Base-by-base conservation (phyloP, 2,329 filamentous ascomycete species). In the Geosmithia flava region DNA sequence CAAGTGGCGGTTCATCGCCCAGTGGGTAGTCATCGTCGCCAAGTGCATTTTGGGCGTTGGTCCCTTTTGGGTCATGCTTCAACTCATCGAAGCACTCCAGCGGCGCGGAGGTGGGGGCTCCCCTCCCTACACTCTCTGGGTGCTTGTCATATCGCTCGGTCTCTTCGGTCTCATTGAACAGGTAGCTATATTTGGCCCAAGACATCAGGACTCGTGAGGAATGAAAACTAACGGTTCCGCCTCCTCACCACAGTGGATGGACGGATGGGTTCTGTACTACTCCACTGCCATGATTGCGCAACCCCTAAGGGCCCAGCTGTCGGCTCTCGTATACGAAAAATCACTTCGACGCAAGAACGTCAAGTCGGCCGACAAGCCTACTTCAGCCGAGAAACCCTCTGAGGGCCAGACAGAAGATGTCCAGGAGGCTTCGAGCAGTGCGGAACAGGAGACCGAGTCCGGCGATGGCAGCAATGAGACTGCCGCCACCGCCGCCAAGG, bases 291-390 rank as follows among this genome's bases (percentile, higher is more conserved):
- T 78, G 47, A 59, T 90, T 11, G 72, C 73, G 44, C 70, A 87
- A 20, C 82, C 84, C 0, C 68, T 90, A 16, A 78, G 83, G 47
- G 75, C 80, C 27, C 81, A 89, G 55, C 66, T 93, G 2, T 80
- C 83, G 2, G 75, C 83, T 1, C 70, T 88, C 7, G 76, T 91
- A 16, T 91, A 90, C 55, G 76, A 82, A 51, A 93, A 93, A 61
- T 77, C 84, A 0, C 79, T 89, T 71, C 75, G 82, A 42, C 76
- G 82, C 45, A 91, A 91, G 59, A 86, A 90, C 60, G 78, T 86
- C 41, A 87, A 88, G 59, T 75, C 78, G 11, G 70, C 76, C 4
- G 69, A 52, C 30, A 52, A 51, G 20, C 10, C 58, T 8, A 59
- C 64, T 39, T 51, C 54, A 11, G 59, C 53, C 42, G 59, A 61